Base-by-base conservation (phyloP, 140 eudicot species). In the Erigeron philadelphicus region DNA sequence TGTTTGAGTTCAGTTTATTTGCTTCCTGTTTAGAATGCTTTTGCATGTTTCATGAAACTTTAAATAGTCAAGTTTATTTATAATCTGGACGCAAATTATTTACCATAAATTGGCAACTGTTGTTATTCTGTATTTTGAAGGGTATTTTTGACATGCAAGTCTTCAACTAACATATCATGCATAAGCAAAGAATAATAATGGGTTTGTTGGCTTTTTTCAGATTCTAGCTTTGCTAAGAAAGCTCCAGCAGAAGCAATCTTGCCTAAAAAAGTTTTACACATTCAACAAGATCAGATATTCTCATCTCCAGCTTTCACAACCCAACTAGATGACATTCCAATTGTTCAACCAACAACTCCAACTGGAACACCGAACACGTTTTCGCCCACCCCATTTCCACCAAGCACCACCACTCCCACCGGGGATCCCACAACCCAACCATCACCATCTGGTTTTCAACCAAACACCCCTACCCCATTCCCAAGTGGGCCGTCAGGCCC, bases 321-420 rank as follows among this genome's bases (percentile, higher is more conserved):
- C 60, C 81, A 79, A 64, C 82, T 77, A 66, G 96, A 86, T 66
- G 77, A 79, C 19, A 77, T 87, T 67, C 96, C 96, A 41, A 86
- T 89, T 44, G 81, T 89, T 72, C 84, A 89, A 76, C 96, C 95
- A 2, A 84, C 95, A 64, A 78, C 81, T 21, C 91, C 95, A 11
- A 84, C 94, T 11, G 82, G 85, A 19, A 80, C 90, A 35, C 88
- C 92, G 5, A 66, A 80, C 19, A 74, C 82, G 31, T 72, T 73
- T 64, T 84, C 90, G 7, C 76, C 76, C 8, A 74, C 40, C 70
- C 85, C 92, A n/a, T 75, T 85, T 40, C 69, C 94, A 53, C 89
- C 95, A 64, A 64, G 79, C 64, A 77, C 84, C 76, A 79, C 87
- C 64, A 75, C 79, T n/a, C 86, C 86, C 48, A 72, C 75, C 43